Evolutionary conservation across 2,329 filamentous ascomycete genomes (phyloP).

Genomic region (Dothistroma septosporum): DNA sequence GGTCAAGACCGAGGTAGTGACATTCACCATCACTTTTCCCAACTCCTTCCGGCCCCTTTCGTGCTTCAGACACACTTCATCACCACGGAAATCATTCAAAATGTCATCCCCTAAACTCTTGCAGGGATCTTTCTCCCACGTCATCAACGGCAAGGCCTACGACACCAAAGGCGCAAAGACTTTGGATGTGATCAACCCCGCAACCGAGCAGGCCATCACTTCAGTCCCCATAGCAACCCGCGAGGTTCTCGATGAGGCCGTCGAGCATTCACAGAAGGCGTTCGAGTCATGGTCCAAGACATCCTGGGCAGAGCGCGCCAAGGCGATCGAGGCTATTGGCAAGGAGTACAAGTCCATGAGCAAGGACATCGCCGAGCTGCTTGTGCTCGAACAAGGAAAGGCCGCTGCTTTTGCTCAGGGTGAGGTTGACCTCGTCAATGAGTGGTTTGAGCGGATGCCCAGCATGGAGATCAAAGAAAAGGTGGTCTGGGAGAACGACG

Average conservation of each 20-base stretch:
- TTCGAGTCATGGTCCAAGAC: constrained; percentile 35
- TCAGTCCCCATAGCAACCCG: constrained; percentile 36
- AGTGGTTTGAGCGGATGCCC: constrained; percentile 21
- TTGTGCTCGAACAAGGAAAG: constrained; percentile 22
- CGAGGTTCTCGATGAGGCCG: constrained; percentile 38
- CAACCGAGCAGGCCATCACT: constrained; percentile 35
- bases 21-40: too few species aligned
- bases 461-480: constrained; percentile 20
- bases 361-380: constrained; percentile 15
- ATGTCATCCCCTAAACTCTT: constrained; percentile 20
- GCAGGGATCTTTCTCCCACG: constrained; percentile 32
- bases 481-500: constrained; percentile 19
- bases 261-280: constrained; percentile 31
- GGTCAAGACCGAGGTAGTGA: too few species aligned
- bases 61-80: too few species aligned
- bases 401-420: constrained; percentile 17
- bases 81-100: neutral
- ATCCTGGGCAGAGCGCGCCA: constrained; percentile 33
- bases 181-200: constrained; percentile 35
- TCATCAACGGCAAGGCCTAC: constrained; percentile 37
- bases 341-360: constrained; percentile 17
- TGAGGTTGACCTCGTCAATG: constrained; percentile 19
- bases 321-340: constrained; percentile 16
- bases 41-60: too few species aligned
- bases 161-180: constrained; percentile 26